Evolutionary conservation across 2,329 filamentous ascomycete species (phyloP), one percentile per base, ranked within the genome.

Genomic region (Sclerotinia trifoliorum): DNA sequence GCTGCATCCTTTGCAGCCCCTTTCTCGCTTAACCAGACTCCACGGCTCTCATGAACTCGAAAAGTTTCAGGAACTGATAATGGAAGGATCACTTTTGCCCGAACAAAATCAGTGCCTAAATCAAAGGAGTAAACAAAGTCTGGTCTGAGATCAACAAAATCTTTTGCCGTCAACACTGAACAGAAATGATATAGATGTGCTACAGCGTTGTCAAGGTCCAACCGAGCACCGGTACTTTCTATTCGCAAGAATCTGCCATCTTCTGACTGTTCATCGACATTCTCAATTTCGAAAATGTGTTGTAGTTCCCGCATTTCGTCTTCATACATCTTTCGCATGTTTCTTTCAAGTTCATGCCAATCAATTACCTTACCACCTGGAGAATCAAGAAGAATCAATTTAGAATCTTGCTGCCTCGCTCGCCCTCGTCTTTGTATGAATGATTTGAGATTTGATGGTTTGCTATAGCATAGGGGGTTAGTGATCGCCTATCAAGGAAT

Each of bases 131-230:
- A 73, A n/a, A 81, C 75, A 74, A 93, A 96, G 61, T 90, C 86
- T 0, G 94, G 93, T 1, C 84, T 81, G 24, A 80, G 80, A 72
- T 93, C 86, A 8, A 88, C 82, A 74, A 88, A 92, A 35, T 86
- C 84, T 0, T 81, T 81, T 0, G 80, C 44, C 10, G 74, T 73
- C 0, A 93, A 77, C 0, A 84, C 83, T 0, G 82, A 80, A 77
- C 94, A 97, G 73, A 97, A 96, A 78, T 96, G 92, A 58, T 91
- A 83, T 1, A 98, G 83, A 77, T 95, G 93, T n/a, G 83, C 79
- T 60, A 89, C 86, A 0, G 92, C 90, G 72, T 91, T 91, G 49
- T 91, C 85, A 1, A 93, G 82, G 15, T 90, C 90, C 19, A 97
- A 80, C 17, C 87, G n/a, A 35, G 78, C 88, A 87, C 92, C 80